phyloP scores from a whole-genome alignment of 306 rosid species.

The Crotalaria pallida region DNA sequence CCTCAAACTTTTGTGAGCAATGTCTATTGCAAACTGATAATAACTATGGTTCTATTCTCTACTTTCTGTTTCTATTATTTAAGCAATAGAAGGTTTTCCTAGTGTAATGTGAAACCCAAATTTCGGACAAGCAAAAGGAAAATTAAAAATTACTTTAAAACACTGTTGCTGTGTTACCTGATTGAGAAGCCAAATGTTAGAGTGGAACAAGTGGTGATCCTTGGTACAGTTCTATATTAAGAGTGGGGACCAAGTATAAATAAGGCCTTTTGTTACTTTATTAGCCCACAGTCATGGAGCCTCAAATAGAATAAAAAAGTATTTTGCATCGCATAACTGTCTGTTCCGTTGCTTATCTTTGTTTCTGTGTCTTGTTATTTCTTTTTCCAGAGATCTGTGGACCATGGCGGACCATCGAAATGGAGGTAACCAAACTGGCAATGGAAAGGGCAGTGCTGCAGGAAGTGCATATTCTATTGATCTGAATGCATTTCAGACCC shows the following conservation, averaged over 20 bases:
- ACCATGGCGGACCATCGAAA: slow-evolving; percentile 78
- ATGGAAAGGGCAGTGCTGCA: slow-evolving; percentile 52
- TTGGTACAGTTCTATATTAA: not conserved
- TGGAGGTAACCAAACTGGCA: slow-evolving; percentile 57
- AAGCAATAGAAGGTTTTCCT: not conserved
- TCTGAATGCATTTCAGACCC: slow-evolving; percentile 47
- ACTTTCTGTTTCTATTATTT: not conserved
- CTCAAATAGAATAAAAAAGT: not conserved
- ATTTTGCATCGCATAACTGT: not conserved
- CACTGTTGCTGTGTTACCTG: not conserved
- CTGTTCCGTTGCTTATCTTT: not conserved
- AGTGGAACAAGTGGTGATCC: not conserved
- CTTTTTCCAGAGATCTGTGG: not conserved
- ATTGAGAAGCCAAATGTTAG: not conserved
- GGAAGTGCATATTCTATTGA: slow-evolving; percentile 59
- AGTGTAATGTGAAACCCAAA: not conserved
- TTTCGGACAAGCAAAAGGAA: not conserved
- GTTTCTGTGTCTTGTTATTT: not conserved
- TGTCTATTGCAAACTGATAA: not conserved
- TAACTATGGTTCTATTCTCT: not conserved
- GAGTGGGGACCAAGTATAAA: not conserved
- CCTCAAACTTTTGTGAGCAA: not conserved
- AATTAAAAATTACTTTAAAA: not conserved
- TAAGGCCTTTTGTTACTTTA: not conserved
- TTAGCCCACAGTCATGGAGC: not conserved